Conservation (phyloP, 2,329 filamentous ascomycete species). For the Raffaelea arxii region DNA sequence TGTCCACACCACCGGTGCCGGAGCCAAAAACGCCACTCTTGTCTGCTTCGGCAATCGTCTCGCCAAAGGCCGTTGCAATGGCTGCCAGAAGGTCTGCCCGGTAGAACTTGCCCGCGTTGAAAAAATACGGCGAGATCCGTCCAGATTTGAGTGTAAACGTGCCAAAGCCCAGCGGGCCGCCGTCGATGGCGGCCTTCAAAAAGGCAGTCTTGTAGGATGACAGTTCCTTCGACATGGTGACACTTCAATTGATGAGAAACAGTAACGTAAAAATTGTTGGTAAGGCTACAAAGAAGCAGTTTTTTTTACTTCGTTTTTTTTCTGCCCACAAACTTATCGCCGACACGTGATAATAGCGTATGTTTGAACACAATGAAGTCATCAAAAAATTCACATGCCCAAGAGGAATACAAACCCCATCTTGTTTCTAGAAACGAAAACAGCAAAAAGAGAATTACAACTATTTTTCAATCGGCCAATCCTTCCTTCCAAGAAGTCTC, state of each 20-base stretch:
- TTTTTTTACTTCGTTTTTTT: neutral
- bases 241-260: neutral
- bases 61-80: conserved; percentile 73
- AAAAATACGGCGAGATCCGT: conserved; percentile 90
- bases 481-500: too few relatives aligned
- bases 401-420: too few relatives aligned
- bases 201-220: conserved; percentile 63
- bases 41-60: conserved; percentile 34
- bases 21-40: conserved; percentile 6
- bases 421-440: too few relatives aligned
- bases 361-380: too few relatives aligned
- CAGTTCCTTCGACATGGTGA: conserved; percentile 23
- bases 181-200: conserved; percentile 56
- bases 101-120: conserved; percentile 91
- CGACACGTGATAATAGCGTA: too few relatives aligned
- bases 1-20: neutral
- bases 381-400: too few relatives aligned
- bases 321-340: too few relatives aligned
- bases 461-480: too few relatives aligned
- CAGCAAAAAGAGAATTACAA: too few relatives aligned
- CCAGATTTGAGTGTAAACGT: conserved; percentile 87
- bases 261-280: neutral
- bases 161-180: conserved; percentile 69
- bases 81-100: conserved; percentile 66
- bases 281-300: neutral